Conservation (phyloP, 192 early-diverging fungal species). For the Coemansia pectinata region DNA sequence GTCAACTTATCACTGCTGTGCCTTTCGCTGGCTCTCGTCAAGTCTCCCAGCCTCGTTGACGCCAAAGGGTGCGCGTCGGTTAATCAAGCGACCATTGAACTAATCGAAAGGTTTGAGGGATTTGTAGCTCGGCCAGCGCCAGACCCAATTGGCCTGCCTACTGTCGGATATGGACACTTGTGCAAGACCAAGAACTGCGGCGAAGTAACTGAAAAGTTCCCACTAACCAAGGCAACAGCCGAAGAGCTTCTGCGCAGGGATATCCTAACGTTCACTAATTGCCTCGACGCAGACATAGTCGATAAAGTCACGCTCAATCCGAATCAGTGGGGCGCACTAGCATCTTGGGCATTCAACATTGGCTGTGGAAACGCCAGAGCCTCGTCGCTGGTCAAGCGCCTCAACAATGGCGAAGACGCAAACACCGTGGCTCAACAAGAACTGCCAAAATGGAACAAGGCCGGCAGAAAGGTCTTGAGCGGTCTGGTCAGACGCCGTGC, state of each 20-base stretch:
- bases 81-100: slow-evolving; percentile 29
- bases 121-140: slow-evolving; percentile 43
- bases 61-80: slow-evolving; percentile 4
- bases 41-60: neutral
- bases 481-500: slow-evolving; percentile 38
- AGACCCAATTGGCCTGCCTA: slow-evolving; percentile 52
- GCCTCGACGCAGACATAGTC: slow-evolving; percentile 28
- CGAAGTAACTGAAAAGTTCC: slow-evolving; percentile 33
- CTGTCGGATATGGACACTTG: slow-evolving; percentile 49
- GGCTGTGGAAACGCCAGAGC: slow-evolving; percentile 33
- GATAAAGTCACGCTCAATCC: slow-evolving; percentile 26
- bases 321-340: slow-evolving; percentile 49
- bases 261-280: slow-evolving; percentile 23
- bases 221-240: slow-evolving; percentile 33
- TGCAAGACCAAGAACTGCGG: slow-evolving; percentile 29
- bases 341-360: slow-evolving; percentile 47
- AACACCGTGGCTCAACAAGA: slow-evolving; percentile 42
- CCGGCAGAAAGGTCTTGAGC: slow-evolving; percentile 24
- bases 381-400: slow-evolving; percentile 36
- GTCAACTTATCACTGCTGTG: neutral
- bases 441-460: slow-evolving; percentile 46
- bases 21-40: neutral
- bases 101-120: slow-evolving; percentile 46
- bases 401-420: slow-evolving; percentile 35
- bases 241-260: slow-evolving; percentile 37